Evolutionary conservation across 148 eudicot genomes (phyloP), one percentile per base, ranked within the genome.

Genomic region (Pharnaceum exiguum): DNA sequence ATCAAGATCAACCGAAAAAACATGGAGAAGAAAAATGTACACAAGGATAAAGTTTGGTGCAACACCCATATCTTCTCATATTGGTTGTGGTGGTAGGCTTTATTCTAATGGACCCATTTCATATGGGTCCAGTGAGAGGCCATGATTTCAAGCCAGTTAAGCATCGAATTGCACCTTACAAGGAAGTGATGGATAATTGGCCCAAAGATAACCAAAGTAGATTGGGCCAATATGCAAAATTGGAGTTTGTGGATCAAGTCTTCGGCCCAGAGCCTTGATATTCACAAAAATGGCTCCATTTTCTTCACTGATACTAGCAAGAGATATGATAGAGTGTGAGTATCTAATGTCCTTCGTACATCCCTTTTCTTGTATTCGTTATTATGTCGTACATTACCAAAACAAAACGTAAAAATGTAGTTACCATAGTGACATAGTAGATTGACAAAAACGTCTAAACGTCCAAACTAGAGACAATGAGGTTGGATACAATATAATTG

Each of bases 271-370:
- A 91, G 53, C 82, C 96, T 91, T 53, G 97, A 91, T 44, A 72
- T 91, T 55, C 97, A 87, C 63, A 66, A 40, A 4, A 91, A 91
- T 68, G 96, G 96, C 13, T 91, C 97, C 67, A 78, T 91, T 63
- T 91, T 87, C 74, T 91, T 91, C 78, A 91, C 97, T 7, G 97
- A 91, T 17, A 82, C 94, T 29, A 91, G 97, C 80, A 82, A 69
- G 67, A 73, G 75, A 75, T 85, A 91, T 77, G 74, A 85, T 46
- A 67, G 97, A 60, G 97, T 79, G 97, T 91, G 66, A 81, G 97
- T 75, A 23, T 10, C 5, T 6, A 4, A 1, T 37, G 3, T 11
- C 10, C 22, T 2, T 30, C 7, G 0, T 16, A 9, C n/a, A 1
- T 6, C 18, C 26, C 3, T 23, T 2, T 5, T 18, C 30, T 12